Base-by-base conservation (phyloP, 2,329 filamentous ascomycete genomes). In the Trichoderma gracile region DNA sequence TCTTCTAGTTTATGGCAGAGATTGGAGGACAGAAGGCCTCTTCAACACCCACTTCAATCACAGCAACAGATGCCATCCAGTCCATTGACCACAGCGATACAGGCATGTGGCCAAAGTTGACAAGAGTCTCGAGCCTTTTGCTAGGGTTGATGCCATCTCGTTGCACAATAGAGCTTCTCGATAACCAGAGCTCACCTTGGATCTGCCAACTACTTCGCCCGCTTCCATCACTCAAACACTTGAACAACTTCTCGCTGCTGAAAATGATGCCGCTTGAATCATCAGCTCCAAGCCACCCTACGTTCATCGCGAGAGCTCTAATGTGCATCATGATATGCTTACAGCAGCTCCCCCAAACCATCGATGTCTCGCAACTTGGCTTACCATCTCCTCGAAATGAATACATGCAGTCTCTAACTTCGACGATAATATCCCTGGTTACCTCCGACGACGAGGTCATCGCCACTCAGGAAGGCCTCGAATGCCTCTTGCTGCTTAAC, bases 381-480 rank as follows among this genome's bases (percentile, higher is more conserved):
- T 19, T 62, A 5, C 40, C 63, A 7, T 46, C 27, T 40, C 8
- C 56, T 2, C 38, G 47, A 7, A 33, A 38, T 2, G 63, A 65
- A 30, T 38, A 49, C 12, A 49, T 62, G 38, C 49, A 65, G n/a
- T 27, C 49, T 33, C 19, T 65, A 6, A 33, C 56, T 15, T n/a
- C 40, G n/a, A 9, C 30, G 1, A 49, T 59, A 21, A 50, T 58
- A 4, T 50, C 61, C 3, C 1, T 43, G 21, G 56, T 62, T 5
- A 62, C 63, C 6, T 62, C 56, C 12, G 63, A 65, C 30, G 63
- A 65, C 14, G 63, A 65, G 3, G 19, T 65, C 14, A 49, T 65
- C 6, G 63, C 63, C 30, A 65, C 63, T 8, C 19, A 30, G 0
- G 63, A 62, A 21, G 63, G 63, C 0, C 42, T 65, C 19, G 63